These are phyloP conservation scores for Kodamaea leandrae DNA, from an alignment of 805 yeast genomes.

Conservation along the genomic window DNA sequence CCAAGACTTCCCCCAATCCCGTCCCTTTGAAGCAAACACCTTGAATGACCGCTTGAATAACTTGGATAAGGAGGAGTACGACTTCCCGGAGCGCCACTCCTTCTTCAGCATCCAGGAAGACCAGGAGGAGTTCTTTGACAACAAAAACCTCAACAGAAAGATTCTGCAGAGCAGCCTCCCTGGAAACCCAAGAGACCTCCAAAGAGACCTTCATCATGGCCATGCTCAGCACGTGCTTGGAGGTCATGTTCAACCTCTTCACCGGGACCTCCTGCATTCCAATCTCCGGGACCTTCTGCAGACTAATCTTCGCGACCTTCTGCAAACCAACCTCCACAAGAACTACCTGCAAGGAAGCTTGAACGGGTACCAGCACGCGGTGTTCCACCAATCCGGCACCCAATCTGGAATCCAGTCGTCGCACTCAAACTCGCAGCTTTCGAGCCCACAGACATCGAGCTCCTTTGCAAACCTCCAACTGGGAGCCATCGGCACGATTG, in stretches of 20 bases:
- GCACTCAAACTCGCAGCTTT: neutral
- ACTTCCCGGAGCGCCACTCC: neutral
- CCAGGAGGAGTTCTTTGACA: neutral
- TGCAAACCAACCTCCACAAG: too few species aligned
- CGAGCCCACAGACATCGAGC: neutral
- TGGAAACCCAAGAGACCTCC: neutral
- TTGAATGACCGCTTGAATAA: neutral
- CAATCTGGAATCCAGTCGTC: neutral
- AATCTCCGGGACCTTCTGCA: constrained; percentile 1
- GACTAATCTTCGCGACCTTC: too few species aligned
- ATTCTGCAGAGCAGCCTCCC: neutral
- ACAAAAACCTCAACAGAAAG: neutral
- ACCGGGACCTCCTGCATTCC: too few species aligned
- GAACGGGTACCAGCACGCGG: neutral
- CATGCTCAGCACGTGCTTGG: too few species aligned
- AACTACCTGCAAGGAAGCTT: neutral
- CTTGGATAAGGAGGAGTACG: neutral
- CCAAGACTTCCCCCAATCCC: too few species aligned
- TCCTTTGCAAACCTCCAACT: neutral
- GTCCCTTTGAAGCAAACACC: too few species aligned
- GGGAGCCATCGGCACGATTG: neutral
- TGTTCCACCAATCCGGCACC: too few species aligned
- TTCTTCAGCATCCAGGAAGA: constrained; percentile 1
- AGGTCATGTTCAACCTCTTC: too few species aligned
- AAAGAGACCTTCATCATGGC: too few species aligned